A percentile compares a stretch with the other conserved stretches of the same genome.
Conservation (phyloP, 768 basidiomycete genomes). For the Mycena kentingensis region DNA sequence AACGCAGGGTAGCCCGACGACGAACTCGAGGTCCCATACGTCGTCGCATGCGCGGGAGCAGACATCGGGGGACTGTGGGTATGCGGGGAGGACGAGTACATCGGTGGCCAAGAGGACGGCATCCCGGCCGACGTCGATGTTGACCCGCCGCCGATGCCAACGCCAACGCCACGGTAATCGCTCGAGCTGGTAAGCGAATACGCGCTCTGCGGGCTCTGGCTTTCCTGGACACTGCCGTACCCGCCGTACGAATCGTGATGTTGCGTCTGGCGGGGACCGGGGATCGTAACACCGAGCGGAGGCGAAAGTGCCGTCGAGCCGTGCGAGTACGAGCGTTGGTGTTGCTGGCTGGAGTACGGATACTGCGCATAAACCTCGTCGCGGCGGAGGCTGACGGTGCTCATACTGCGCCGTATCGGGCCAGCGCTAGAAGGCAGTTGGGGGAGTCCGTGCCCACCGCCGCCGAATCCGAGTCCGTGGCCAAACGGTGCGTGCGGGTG, state of each 20-base stretch:
- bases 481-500: conserved; percentile 4
- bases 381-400: conserved; percentile 13
- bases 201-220: conserved; percentile 5
- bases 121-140: too few species aligned
- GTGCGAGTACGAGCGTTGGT: conserved; percentile 10
- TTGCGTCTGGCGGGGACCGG: conserved; percentile 10
- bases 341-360: conserved; percentile 6
- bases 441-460: too few species aligned
- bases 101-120: conserved; percentile 3
- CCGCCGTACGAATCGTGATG: conserved; percentile 12
- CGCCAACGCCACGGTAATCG: neutral
- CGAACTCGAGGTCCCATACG: neutral
- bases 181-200: conserved; percentile 6
- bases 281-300: conserved; percentile 17
- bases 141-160: conserved; percentile 1
- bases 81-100: conserved; percentile 17
- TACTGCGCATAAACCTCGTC: conserved; percentile 18
- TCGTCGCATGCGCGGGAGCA: neutral
- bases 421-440: conserved; percentile 9
- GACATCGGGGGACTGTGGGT: conserved; percentile 14
- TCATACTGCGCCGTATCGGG: conserved; percentile 21
- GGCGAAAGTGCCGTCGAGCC: conserved; percentile 20
- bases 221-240: conserved; percentile 1
- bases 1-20: neutral
- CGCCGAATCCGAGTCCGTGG: neutral